Conservation (phyloP, 148 eudicot genomes). For the Drosera capensis region DNA sequence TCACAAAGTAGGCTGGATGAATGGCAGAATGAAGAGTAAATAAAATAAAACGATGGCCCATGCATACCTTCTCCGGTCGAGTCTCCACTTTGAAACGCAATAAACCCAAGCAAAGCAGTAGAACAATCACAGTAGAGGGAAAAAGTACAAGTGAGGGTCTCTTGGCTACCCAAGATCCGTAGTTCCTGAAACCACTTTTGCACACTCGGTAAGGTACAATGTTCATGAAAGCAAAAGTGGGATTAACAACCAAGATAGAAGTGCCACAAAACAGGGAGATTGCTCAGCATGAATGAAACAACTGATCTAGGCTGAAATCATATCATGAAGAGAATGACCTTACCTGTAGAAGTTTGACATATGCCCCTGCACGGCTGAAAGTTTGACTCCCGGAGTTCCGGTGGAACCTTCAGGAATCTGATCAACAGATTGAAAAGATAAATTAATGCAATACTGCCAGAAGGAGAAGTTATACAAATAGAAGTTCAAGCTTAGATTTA, state of each 20-base stretch:
- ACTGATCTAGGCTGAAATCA: constrained; percentile 2
- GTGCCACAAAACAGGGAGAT: constrained; percentile 5
- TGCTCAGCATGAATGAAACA: too few species aligned
- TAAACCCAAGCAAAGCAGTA: constrained; percentile 70
- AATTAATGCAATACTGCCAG: background rate
- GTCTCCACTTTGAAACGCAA: constrained; percentile 89
- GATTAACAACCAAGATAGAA: too few species aligned
- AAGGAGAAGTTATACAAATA: background rate
- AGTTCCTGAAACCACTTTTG: constrained; percentile 57
- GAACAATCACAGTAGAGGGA: constrained; percentile 52
- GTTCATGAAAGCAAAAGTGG: too few species aligned
- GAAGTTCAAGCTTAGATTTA: background rate
- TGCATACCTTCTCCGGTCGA: constrained; percentile 96
- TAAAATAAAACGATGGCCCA: too few species aligned
- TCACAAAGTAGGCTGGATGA: too few species aligned
- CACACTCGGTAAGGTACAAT: too few species aligned
- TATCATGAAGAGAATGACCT: constrained; percentile 5
- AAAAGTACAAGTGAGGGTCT: constrained; percentile 67
- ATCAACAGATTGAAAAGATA: constrained; percentile 2
- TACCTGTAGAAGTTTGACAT: constrained; percentile 90
- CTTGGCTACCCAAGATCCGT: constrained; percentile 89
- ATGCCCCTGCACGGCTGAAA: constrained; percentile 80
- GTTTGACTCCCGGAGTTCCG: constrained; percentile 56
- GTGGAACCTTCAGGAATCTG: constrained; percentile 64
- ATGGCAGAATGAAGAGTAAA: constrained; percentile 6